Evolutionary conservation across 306 rosid species (phyloP), one percentile per base, ranked within the genome.

Genomic region (Gleditsia sinensis): DNA sequence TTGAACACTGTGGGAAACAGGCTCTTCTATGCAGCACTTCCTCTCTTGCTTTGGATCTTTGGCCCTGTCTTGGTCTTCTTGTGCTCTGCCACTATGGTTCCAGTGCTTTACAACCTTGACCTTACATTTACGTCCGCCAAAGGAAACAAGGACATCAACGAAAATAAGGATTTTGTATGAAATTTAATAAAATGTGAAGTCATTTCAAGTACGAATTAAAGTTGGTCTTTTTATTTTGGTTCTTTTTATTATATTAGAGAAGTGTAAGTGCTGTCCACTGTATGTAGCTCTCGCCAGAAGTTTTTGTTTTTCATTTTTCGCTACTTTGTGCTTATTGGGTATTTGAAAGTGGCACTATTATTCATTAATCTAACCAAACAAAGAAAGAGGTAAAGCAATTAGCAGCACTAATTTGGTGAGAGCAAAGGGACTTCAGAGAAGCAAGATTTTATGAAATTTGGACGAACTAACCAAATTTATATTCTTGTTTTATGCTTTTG

Each of bases 1-100:
- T 70, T 92, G 9, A 95, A 95, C 90, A 87, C 92, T 0, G 88
- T 83, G 12, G 98, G 99, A 3, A 95, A 92, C 55, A 80, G 99
- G 69, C 88, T 95, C 50, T 95, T 92, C 88, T 88, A 95, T 54
- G 42, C 86, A 0, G 98, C 93, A 7, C 83, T 95, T 9, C 98
- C 98, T 25, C 74, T 95, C 14, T 42, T 92, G 83, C 89, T 95
- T 0, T 95, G 99, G 99, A 86, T 95, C 0, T 95, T 95, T 53
- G 99, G 99, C 8, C 99, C 99, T 0, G 97, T 92, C 3, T 69
- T 95, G 72, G 98, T 92, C 8, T 88, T 95, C 62, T 32, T 95
- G 9, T 92, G 96, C 63, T 87, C 86, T 53, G 32, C 72, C 2
- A 82, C 98, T 0, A 78, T 92, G 91, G 90, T 92, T 48, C 92